Evolutionary conservation across 495 filamentous ascomycete species (phyloP).

Genomic region (Podospora conica): DNA sequence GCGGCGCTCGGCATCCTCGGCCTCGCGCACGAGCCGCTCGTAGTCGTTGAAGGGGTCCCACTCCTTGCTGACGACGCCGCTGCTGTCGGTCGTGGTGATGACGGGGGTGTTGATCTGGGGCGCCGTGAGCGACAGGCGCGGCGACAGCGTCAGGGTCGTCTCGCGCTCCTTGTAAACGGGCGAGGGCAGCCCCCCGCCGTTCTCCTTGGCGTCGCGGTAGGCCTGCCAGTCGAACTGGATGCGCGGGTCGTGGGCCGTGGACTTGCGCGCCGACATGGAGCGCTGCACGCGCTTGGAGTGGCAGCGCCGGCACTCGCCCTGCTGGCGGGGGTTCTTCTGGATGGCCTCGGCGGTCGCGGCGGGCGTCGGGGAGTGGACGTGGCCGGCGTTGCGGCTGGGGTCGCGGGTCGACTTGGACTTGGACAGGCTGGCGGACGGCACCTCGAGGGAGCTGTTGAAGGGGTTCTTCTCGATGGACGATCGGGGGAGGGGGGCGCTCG

Average conservation of each 20-base stretch:
- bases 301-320: slow-evolving; percentile 3
- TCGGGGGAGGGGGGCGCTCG: neutral
- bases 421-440: neutral
- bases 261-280: neutral
- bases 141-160: neutral
- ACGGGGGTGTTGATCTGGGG: neutral
- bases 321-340: neutral
- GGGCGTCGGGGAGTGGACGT: neutral
- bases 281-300: slow-evolving; percentile 5
- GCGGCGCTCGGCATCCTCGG: neutral
- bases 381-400: neutral
- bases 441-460: neutral
- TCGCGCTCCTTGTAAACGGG: neutral
- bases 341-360: neutral
- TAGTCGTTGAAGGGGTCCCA: neutral
- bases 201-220: neutral
- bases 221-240: neutral
- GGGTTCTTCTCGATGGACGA: neutral
- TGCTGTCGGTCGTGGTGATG: neutral
- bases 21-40: neutral
- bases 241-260: neutral
- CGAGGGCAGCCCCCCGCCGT: neutral
- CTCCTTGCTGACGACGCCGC: neutral
- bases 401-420: neutral
- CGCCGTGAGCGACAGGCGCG: neutral